Base-by-base conservation (phyloP, 225 moss, liverwort and hornwort genomes). In the Bryoerythrophyllum caledonicum region DNA sequence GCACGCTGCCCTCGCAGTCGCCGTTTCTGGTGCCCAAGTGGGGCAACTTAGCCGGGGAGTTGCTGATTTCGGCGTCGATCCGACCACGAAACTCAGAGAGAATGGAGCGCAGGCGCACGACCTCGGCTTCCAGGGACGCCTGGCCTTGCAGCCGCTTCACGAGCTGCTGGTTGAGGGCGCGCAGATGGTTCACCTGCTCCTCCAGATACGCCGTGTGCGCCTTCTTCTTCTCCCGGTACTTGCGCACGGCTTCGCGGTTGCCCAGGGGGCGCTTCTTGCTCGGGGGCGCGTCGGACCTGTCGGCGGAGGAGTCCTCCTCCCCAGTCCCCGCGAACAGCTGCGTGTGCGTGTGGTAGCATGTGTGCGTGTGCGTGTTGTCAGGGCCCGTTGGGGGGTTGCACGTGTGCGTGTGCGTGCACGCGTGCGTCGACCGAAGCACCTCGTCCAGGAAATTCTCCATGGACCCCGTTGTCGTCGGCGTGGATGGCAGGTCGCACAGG, bases 141-240 rank as follows among this genome's bases (percentile, higher is more conserved):
- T 95, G 95, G 35, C 85, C 93, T 58, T 87, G 93, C 24, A 95
- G 85, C n/a, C 91, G 87, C 82, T 92, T 99, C 78, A 95, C 89
- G 3, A 99, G 89, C 90, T 99, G 93, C 46, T 93, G 91, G 52
- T 95, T 95, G 38, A 84, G 82, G 3, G 91, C 90, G 6, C 85
- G 85, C 34, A 90, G 76, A 51, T 87, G 90, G 60, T 87, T 81
- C 73, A 90, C 83, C 79, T 90, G 87, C 81, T 90, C 97, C 74
- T 95, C 97, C 28, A 99, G 85, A 80, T 86, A 89, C 2, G 91
- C 97, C 0, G 93, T 93, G 84, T 95, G 95, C 2, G 99, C 99
- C 82, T 99, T 99, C 77, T 99, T 93, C 90, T 99, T 99, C 83
- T 99, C 99, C 6, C 95, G 90, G 71, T 99, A 99, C 78, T 99